These are phyloP conservation scores for Neopestalotiopsis sp. DNA, from an alignment of 2,329 filamentous ascomycete species.

Conservation along the genomic window DNA sequence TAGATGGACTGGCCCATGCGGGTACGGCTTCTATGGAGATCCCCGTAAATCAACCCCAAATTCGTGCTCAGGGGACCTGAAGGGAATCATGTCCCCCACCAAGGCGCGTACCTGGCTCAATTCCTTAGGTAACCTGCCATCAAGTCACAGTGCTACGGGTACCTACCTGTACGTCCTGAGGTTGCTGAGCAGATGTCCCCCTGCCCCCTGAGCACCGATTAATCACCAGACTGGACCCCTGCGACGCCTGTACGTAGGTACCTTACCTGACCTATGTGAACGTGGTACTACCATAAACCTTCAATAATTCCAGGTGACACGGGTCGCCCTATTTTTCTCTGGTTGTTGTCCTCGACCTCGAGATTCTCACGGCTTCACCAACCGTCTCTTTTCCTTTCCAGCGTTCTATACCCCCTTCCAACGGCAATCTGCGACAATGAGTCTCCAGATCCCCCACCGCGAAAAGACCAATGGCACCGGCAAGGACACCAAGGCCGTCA, in stretches of 20 bases:
- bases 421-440: constrained; percentile 43
- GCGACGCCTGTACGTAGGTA: background rate
- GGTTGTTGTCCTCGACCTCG: constrained; percentile 1
- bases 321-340: background rate
- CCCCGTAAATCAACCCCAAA: background rate
- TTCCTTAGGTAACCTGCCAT: too few species aligned
- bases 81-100: background rate
- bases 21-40: background rate
- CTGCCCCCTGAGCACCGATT: background rate
- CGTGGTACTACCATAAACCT: constrained; percentile 4
- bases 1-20: background rate
- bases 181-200: background rate
- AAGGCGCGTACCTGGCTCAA: background rate
- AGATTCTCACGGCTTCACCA: background rate
- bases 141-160: too few species aligned
- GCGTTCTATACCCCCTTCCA: background rate
- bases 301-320: constrained; percentile 10
- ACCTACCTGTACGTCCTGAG: background rate
- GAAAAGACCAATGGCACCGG: constrained; percentile 52
- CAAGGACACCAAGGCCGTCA: constrained; percentile 87
- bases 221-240: background rate
- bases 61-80: background rate
- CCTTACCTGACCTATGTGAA: background rate
- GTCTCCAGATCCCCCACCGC: constrained; percentile 61
- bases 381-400: background rate